These are phyloP conservation scores for Amorphotheca resinae DNA, from an alignment of 495 filamentous ascomycete genomes.

Conservation along the genomic window DNA sequence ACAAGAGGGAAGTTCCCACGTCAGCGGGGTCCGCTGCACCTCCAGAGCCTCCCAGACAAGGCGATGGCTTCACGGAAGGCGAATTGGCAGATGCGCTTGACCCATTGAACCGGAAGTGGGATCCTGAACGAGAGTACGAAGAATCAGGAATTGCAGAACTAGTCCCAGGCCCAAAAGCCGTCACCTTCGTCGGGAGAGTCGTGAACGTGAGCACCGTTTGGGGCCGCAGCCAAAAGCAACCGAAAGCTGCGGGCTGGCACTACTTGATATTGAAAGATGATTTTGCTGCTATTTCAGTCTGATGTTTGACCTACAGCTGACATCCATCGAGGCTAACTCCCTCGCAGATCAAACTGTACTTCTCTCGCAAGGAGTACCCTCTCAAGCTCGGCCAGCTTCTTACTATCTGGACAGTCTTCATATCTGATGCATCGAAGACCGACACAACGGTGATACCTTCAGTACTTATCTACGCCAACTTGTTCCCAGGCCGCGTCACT, in stretches of 20 bases:
- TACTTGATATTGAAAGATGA: slow-evolving; percentile 46
- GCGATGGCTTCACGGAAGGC: slow-evolving; percentile 39
- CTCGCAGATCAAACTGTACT: slow-evolving; percentile 32
- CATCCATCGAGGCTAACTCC: neutral
- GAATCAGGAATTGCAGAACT: slow-evolving; percentile 37
- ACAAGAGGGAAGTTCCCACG: slow-evolving; percentile 21
- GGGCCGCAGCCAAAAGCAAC: slow-evolving; percentile 21
- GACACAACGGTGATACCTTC: slow-evolving; percentile 5
- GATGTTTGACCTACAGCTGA: slow-evolving; percentile 1
- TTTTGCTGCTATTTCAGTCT: slow-evolving; percentile 41
- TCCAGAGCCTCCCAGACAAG: slow-evolving; percentile 16
- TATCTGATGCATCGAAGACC: slow-evolving; percentile 19
- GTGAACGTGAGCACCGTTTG: slow-evolving; percentile 41
- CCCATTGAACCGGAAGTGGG: slow-evolving; percentile 36
- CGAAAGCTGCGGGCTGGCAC: slow-evolving; percentile 31
- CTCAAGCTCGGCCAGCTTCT: slow-evolving; percentile 30
- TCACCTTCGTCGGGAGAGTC: slow-evolving; percentile 45
- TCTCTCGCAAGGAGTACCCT: slow-evolving; percentile 20
- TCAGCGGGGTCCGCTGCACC: neutral
- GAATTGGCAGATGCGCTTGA: slow-evolving; percentile 30
- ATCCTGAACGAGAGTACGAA: slow-evolving; percentile 40
- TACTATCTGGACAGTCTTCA: slow-evolving; percentile 30
- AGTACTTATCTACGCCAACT: slow-evolving; percentile 29
- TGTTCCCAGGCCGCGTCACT: slow-evolving; percentile 39
- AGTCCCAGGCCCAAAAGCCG: slow-evolving; percentile 34